These are phyloP conservation scores for Xylaria intraflava DNA, from an alignment of 495 filamentous ascomycete species.

Conservation along the genomic window DNA sequence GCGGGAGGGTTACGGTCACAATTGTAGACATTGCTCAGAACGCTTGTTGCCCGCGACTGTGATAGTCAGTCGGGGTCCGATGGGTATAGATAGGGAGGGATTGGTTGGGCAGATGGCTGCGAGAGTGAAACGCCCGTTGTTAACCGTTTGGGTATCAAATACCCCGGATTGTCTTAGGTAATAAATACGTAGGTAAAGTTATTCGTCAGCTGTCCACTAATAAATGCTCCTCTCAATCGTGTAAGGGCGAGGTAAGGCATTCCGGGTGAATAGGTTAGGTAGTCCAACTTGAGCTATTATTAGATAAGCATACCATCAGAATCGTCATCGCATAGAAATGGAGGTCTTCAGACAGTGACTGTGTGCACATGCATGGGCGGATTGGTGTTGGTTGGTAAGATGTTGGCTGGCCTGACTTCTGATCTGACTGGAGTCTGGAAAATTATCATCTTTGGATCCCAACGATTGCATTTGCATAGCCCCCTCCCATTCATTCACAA, in stretches of 20 bases:
- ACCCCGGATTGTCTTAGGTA: neutral
- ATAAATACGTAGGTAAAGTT: too few relatives aligned
- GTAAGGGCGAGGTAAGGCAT: too few relatives aligned
- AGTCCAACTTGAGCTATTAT: too few relatives aligned
- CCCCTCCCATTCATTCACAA: neutral
- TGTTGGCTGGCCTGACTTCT: too few relatives aligned
- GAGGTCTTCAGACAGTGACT: conserved; percentile 3
- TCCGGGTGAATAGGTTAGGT: too few relatives aligned
- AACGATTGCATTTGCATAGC: too few relatives aligned
- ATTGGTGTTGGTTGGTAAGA: neutral
- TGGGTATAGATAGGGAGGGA: neutral
- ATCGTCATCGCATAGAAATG: neutral
- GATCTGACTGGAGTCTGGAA: too few relatives aligned
- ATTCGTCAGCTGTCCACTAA: too few relatives aligned
- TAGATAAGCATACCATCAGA: too few relatives aligned
- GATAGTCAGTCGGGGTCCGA: neutral
- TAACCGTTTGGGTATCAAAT: neutral
- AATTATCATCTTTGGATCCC: too few relatives aligned
- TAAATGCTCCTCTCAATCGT: too few relatives aligned
- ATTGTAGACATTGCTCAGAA: conserved; percentile 9
- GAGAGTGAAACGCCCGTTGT: neutral
- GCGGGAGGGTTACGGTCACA: conserved; percentile 20
- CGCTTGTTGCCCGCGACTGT: neutral
- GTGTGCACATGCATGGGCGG: neutral
- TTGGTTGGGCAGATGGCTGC: neutral